These are phyloP conservation scores for Xylariaceae sp. DNA, from an alignment of 2,329 filamentous ascomycete genomes.

Conservation along the genomic window DNA sequence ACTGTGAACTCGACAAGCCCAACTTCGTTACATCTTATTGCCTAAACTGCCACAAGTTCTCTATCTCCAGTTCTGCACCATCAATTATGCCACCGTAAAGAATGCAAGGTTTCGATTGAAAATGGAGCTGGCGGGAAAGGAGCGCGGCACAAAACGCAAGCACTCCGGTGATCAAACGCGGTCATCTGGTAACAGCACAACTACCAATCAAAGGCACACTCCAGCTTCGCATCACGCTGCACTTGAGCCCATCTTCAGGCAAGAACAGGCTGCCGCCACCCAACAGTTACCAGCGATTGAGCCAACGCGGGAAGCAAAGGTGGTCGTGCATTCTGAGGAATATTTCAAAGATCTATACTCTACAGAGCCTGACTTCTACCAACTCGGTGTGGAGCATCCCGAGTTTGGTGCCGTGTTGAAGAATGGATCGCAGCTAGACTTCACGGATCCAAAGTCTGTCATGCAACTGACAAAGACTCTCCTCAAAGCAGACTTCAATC, in stretches of 20 bases:
- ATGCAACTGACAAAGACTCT: conserved; percentile 79
- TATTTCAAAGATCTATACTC: conserved; percentile 25
- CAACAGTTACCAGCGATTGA: neutral
- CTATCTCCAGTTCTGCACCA: too few relatives aligned
- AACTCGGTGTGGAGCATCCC: conserved; percentile 22
- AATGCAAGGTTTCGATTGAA: neutral
- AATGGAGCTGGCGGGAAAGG: conserved; percentile 4
- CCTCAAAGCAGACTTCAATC: conserved; percentile 68
- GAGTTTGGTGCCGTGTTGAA: conserved; percentile 27
- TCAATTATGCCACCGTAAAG: too few relatives aligned
- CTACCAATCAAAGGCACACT: too few relatives aligned
- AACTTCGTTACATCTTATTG: too few relatives aligned
- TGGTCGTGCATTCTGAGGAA: conserved; percentile 13
- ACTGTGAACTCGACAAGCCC: too few relatives aligned
- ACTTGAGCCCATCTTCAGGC: too few relatives aligned
- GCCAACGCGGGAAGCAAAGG: neutral
- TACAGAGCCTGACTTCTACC: conserved; percentile 22
- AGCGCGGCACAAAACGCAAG: conserved; percentile 22
- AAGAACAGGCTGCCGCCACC: neutral
- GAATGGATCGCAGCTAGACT: conserved; percentile 59
- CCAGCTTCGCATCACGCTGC: too few relatives aligned
- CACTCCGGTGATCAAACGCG: conserved; percentile 16
- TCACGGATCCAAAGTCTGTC: conserved; percentile 71
- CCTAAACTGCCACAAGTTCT: too few relatives aligned
- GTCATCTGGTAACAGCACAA: too few relatives aligned